Evolutionary conservation across 345 rosid genomes (phyloP).

Genomic region (Syzygium aromaticum): DNA sequence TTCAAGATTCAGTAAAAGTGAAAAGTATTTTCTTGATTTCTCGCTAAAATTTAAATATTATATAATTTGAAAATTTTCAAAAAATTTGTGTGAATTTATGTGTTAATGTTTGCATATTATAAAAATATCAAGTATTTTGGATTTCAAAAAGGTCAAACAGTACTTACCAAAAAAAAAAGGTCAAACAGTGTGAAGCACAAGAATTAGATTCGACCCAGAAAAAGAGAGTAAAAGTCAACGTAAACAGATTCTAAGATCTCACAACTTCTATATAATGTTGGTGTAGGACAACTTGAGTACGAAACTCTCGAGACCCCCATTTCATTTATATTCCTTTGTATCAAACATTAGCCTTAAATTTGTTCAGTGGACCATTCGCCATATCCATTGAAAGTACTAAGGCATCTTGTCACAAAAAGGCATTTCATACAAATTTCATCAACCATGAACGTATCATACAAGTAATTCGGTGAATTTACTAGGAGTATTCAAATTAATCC

Average conservation of each 20-base stretch:
- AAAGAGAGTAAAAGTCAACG: background rate
- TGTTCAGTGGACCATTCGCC: background rate
- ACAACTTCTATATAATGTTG: background rate
- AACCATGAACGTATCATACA: background rate
- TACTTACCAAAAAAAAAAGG: too few relatives aligned
- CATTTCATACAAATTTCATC: background rate
- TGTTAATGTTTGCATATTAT: background rate
- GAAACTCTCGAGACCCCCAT: background rate
- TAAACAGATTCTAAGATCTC: background rate
- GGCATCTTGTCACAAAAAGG: background rate
- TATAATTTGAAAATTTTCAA: too few relatives aligned
- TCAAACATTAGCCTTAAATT: background rate
- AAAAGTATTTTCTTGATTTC: background rate
- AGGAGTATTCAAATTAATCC: background rate
- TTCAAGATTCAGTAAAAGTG: background rate
- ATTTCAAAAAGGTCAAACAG: background rate
- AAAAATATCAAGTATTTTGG: background rate
- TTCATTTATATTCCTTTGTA: background rate
- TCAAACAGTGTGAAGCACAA: background rate
- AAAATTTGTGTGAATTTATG: background rate
- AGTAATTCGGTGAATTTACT: background rate
- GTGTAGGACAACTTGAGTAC: background rate
- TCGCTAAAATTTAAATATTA: background rate
- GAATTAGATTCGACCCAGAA: background rate
- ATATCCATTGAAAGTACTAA: background rate